These are phyloP conservation scores for Mollisia scopiformis DNA, from an alignment of 2,329 filamentous ascomycete genomes.

Conservation along the genomic window DNA sequence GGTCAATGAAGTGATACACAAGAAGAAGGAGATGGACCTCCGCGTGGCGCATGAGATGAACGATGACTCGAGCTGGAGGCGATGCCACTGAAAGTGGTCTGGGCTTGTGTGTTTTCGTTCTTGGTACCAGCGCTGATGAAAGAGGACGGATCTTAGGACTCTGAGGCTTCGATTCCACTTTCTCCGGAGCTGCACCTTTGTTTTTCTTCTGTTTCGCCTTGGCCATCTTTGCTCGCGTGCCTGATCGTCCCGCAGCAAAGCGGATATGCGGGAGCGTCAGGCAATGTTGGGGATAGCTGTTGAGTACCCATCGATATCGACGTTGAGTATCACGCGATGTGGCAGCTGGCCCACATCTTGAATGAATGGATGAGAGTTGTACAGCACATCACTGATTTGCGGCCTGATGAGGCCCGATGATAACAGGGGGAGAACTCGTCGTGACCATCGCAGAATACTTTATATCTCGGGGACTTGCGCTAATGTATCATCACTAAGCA, in stretches of 20 bases:
- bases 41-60: constrained; percentile 1
- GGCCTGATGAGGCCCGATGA: neutral
- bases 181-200: neutral
- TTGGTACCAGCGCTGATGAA: neutral
- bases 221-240: neutral
- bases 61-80: neutral
- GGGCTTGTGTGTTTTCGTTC: neutral
- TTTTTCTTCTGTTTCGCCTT: neutral
- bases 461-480: too few relatives aligned
- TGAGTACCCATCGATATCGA: neutral
- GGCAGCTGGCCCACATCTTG: neutral
- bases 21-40: neutral
- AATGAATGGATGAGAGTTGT: neutral
- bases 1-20: neutral
- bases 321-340: neutral
- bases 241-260: neutral
- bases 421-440: neutral
- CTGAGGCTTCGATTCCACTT: neutral
- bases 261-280: neutral
- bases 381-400: neutral
- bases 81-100: neutral
- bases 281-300: neutral
- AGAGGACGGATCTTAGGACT: neutral
- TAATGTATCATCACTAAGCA: too few relatives aligned
- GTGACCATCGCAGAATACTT: neutral